Evolutionary conservation across 345 rosid species (phyloP).

Genomic region (Nephelium lappaceum): DNA sequence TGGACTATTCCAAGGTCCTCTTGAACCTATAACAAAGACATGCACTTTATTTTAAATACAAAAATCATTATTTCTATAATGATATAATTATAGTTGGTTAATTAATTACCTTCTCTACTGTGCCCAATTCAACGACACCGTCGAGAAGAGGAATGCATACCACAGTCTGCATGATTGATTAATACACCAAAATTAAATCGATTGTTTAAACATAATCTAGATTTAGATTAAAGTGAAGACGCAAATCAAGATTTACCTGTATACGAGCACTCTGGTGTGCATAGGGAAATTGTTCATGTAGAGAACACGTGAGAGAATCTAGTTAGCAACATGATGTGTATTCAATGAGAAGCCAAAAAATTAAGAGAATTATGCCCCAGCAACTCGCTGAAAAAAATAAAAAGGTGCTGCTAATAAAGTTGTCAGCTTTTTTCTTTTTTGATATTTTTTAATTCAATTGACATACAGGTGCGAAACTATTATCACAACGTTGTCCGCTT

Average conservation of each 20-base stretch:
- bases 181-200: not conserved
- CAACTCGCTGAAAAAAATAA: not conserved
- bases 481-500: not conserved
- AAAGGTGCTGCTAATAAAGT: not conserved
- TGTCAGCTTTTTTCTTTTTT: not conserved
- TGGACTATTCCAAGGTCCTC: constrained; percentile 61
- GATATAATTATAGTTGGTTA: too few relatives aligned
- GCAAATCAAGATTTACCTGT: constrained; percentile 46
- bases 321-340: constrained; percentile 1
- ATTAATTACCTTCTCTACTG: constrained; percentile 66
- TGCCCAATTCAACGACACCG: constrained; percentile 88
- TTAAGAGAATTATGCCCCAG: not conserved
- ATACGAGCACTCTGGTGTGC: constrained; percentile 59
- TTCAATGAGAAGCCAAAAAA: not conserved
- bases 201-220: not conserved
- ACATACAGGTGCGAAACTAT: not conserved
- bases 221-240: not conserved
- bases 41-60: not conserved
- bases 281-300: constrained; percentile 6
- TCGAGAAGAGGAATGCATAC: constrained; percentile 89
- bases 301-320: constrained; percentile 7
- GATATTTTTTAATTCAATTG: not conserved
- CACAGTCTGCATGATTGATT: constrained; percentile 60
- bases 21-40: constrained; percentile 42
- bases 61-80: too few relatives aligned